A percentile compares a stretch with the other conserved stretches of the same genome.
These are phyloP conservation scores for Flaveria trinervia DNA, from an alignment of 129 eudicot species.

Conservation along the genomic window DNA sequence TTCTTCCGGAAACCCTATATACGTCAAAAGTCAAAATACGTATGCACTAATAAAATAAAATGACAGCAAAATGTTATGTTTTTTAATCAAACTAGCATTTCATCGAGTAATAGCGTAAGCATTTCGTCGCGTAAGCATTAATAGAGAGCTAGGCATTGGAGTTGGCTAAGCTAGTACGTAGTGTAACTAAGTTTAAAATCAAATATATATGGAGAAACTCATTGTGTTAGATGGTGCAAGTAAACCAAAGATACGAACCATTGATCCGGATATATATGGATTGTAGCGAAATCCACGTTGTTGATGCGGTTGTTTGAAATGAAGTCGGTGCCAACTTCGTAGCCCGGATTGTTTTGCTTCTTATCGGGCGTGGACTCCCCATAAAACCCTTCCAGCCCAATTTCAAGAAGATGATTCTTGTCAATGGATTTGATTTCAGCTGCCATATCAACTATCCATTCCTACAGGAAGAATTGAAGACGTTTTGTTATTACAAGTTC, in stretches of 20 bases:
- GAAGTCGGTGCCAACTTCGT: conserved; percentile 47
- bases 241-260: conserved; percentile 17
- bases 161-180: too few relatives aligned
- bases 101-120: not conserved
- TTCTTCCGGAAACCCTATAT: conserved; percentile 32
- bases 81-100: too few relatives aligned
- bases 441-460: conserved; percentile 47
- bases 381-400: conserved; percentile 50
- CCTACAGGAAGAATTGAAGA: conserved; percentile 17
- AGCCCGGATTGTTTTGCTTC: conserved; percentile 42
- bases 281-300: conserved; percentile 47
- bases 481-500: too few relatives aligned
- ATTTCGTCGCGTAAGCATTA: not conserved
- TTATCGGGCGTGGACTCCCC: conserved; percentile 39
- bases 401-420: conserved; percentile 45
- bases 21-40: not conserved
- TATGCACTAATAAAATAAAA: too few relatives aligned
- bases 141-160: too few relatives aligned
- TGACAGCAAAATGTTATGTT: too few relatives aligned
- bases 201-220: too few relatives aligned
- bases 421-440: conserved; percentile 50
- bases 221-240: too few relatives aligned
- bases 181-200: too few relatives aligned
- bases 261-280: conserved; percentile 50
- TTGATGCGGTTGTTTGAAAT: conserved; percentile 34